Evolutionary conservation across 2,329 filamentous ascomycete species (phyloP), one percentile per base, ranked within the genome.

Genomic region (Sporothrix globosa): DNA sequence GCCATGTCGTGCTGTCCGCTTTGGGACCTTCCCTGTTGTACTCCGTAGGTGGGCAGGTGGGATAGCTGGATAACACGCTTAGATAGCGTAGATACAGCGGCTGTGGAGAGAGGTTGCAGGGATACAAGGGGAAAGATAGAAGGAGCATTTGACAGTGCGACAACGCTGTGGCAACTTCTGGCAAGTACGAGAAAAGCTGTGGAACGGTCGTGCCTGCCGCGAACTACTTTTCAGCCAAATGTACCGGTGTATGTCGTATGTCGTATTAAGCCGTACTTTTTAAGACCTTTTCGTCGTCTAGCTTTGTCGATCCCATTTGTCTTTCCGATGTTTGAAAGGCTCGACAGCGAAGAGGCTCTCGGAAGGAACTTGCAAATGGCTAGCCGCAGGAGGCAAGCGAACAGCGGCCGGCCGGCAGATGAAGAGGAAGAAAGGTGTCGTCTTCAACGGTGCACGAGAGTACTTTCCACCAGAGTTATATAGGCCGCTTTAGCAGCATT

Each of bases 1-100:
- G 58, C 58, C 58, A 61, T 61, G 58, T 39, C 58, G 60, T 65
- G 44, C 41, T 65, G 60, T 65, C 60, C 44, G 24, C n/a, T n/a
- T 65, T 65, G 50, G 61, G 44, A 14, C 21, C 24, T 41, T 61
- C 5, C 46, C 60, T 21, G 30, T 24, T 13, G 44, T 44, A 34
- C 7, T 9, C 7, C 7, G 7, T 9, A 4, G 1, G 30, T 34
- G 6, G 6, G 3, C 27, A 41, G 41, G 60, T 39, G 24, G 24
- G n/a, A 5, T 60, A 10, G 39, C 34, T 61, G 58, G 58, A 61
- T 17, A 27, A 27, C 39, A n/a, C 61, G 46, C 61, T 50, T 50
- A 50, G 61, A 50, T 65, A 65, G 61, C 61, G 44, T 65, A 65
- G 44, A 65, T 65, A 65, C 34, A 41, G 44, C 7, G 44, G 61